These are phyloP conservation scores for Exobasidium cylindrosporum DNA, from an alignment of 1,284 basidiomycete genomes.

Conservation along the genomic window DNA sequence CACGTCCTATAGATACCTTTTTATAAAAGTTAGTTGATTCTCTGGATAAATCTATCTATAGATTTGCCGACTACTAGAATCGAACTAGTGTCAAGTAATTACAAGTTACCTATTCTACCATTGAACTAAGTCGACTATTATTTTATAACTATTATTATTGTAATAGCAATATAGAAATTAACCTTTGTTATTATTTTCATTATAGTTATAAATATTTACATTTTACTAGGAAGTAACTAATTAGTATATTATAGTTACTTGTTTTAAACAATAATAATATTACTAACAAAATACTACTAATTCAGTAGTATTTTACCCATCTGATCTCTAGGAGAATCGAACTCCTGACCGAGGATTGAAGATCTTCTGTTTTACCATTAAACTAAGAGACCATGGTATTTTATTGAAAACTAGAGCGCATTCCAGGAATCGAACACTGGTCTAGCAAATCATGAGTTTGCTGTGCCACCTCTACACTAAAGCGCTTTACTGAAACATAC, in stretches of 20 bases:
- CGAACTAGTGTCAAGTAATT: constrained; percentile 18
- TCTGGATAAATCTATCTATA: no score
- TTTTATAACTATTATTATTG: no score
- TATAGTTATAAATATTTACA: no score
- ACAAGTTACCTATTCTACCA: constrained; percentile 22
- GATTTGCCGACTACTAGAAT: constrained; percentile 19
- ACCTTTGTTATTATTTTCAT: no score
- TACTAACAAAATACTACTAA: no score
- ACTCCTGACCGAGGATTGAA: constrained; percentile 22
- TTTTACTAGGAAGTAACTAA: no score
- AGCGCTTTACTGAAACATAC: constrained; percentile 14
- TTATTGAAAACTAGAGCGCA: constrained; percentile 13
- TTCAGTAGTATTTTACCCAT: no score
- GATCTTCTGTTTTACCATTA: constrained; percentile 24
- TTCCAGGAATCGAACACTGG: constrained; percentile 30
- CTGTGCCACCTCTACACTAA: constrained; percentile 22
- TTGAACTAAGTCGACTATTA: constrained; percentile 21
- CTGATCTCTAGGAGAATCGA: constrained; percentile 20
- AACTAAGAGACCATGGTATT: constrained; percentile 20
- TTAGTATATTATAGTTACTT: no score
- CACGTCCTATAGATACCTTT: constrained; percentile 24
- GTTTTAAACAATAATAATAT: no score
- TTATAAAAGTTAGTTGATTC: no score
- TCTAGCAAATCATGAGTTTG: constrained; percentile 28
- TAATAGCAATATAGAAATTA: no score